These are phyloP conservation scores for Aureobasidium sp. DNA, from an alignment of 2,329 filamentous ascomycete genomes.

Conservation along the genomic window DNA sequence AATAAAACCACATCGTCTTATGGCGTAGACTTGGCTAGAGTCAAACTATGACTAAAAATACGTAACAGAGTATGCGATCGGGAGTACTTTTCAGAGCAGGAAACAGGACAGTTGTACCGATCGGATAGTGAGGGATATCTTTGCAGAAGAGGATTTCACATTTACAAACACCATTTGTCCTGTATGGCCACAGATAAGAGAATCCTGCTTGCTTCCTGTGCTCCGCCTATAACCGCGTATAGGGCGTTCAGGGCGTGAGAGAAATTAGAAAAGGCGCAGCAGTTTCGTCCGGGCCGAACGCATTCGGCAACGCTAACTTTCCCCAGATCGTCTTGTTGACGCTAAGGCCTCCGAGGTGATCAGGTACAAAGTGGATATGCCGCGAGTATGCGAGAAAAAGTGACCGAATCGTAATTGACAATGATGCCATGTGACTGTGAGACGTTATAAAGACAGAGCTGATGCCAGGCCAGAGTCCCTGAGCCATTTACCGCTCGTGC, in stretches of 20 bases:
- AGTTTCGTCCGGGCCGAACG: conserved; percentile 9
- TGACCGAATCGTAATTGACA: neutral
- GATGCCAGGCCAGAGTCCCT: conserved; percentile 7
- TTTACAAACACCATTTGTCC: neutral
- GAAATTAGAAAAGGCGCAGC: conserved; percentile 6
- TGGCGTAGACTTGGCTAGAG: conserved; percentile 2
- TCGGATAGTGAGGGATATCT: neutral
- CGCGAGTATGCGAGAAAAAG: conserved; percentile 14
- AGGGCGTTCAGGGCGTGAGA: conserved; percentile 9
- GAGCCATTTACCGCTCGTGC: conserved; percentile 12
- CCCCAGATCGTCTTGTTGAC: conserved; percentile 11
- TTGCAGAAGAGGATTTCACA: neutral
- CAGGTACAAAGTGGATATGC: conserved; percentile 15
- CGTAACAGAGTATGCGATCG: conserved; percentile 11
- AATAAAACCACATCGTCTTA: conserved; percentile 6
- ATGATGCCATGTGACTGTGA: conserved; percentile 16
- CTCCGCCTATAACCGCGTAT: neutral
- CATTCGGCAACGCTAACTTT: conserved; percentile 15
- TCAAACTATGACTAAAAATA: conserved; percentile 16
- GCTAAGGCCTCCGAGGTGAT: conserved; percentile 4
- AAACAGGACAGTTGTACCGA: neutral
- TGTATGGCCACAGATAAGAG: neutral
- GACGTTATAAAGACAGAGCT: conserved; percentile 9
- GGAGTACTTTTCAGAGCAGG: neutral
- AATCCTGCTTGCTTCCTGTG: neutral